phyloP scores from a whole-genome alignment of 2,329 filamentous ascomycete genomes.

The Tolypocladium sp. region DNA sequence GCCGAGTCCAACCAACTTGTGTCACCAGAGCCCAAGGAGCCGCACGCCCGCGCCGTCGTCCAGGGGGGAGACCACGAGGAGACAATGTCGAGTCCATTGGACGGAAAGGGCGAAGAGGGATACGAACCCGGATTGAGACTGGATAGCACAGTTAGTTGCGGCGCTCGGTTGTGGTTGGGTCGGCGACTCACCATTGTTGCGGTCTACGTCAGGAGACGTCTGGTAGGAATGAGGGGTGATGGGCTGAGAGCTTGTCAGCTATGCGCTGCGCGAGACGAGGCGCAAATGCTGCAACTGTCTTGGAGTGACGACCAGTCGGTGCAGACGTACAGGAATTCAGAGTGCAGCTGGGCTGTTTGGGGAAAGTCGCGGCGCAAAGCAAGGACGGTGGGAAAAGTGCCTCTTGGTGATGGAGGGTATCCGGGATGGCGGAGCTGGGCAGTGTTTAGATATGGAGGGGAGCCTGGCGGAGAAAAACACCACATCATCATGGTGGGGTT shows the following conservation, averaged over 20 bases:
- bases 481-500: constrained; percentile 21
- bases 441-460: constrained; percentile 9
- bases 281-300: background rate
- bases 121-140: constrained; percentile 64
- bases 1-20: constrained; percentile 6
- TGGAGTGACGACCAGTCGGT: background rate
- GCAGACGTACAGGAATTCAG: background rate
- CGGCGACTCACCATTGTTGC: constrained; percentile 30
- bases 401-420: constrained; percentile 4
- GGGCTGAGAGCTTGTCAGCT: constrained; percentile 14
- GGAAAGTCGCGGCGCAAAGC: background rate
- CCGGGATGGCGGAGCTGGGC: background rate
- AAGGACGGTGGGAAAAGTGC: constrained; percentile 2
- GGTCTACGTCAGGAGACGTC: constrained; percentile 20
- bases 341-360: background rate
- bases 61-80: constrained; percentile 3
- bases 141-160: background rate
- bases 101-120: constrained; percentile 9
- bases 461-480: constrained; percentile 22
- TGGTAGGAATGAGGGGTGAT: constrained; percentile 12
- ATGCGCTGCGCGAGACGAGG: constrained; percentile 1
- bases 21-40: constrained; percentile 10
- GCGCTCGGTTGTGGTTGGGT: background rate
- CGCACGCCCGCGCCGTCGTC: constrained; percentile 8
- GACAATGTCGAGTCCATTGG: background rate